Evolutionary conservation across 2,329 filamentous ascomycete species (phyloP).

Genomic region (Cercospora sp.): DNA sequence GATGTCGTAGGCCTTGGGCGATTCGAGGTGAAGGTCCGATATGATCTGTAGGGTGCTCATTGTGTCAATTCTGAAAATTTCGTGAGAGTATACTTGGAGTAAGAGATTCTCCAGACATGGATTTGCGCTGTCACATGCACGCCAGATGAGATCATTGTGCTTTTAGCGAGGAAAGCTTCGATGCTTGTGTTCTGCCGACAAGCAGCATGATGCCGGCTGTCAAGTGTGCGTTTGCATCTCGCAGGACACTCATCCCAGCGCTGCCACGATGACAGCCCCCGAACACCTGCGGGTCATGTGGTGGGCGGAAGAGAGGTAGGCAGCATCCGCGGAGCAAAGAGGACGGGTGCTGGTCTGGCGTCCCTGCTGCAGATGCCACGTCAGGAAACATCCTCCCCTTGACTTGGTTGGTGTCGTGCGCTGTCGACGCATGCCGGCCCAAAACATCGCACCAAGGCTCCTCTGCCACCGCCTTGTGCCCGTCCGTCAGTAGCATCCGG

Average conservation of each 20-base stretch:
- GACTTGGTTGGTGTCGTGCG: not conserved
- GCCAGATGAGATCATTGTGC: constrained; percentile 4
- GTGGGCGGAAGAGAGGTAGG: constrained; percentile 5
- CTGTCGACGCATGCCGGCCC: not conserved
- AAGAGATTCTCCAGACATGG: not conserved
- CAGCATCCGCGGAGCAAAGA: not conserved
- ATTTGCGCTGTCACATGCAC: constrained; percentile 3
- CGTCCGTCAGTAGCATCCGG: not conserved
- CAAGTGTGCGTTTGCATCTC: not conserved
- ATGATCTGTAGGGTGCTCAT: constrained; percentile 42
- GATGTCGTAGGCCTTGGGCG: constrained; percentile 50
- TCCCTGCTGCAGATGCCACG: constrained; percentile 1
- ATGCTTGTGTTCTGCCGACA: not conserved
- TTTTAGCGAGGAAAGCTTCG: constrained; percentile 3
- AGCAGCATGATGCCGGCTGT: not conserved
- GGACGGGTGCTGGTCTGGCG: not conserved
- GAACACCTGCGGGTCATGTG: not conserved
- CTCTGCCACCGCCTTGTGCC: not conserved
- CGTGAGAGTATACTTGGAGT: not conserved
- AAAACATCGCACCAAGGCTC: not conserved
- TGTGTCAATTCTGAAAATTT: not conserved
- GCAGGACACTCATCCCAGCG: not conserved
- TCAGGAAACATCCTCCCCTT: not conserved
- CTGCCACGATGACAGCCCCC: not conserved
- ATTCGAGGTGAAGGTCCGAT: constrained; percentile 61